phyloP scores from a whole-genome alignment of 2,329 filamentous ascomycete species.

The Lasiodiplodia citricola region DNA sequence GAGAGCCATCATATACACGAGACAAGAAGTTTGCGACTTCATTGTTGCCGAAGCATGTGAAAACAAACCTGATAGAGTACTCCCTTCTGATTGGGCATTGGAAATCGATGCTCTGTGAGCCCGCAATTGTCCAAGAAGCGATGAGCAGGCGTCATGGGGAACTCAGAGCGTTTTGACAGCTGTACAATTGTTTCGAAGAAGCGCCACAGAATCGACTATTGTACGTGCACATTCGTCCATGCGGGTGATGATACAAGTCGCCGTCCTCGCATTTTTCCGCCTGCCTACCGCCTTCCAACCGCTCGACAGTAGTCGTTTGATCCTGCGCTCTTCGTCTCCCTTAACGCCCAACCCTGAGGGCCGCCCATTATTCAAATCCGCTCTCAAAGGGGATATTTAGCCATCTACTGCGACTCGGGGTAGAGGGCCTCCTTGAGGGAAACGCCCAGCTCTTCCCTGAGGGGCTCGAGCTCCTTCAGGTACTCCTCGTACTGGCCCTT shows the following conservation, averaged over 20 bases:
- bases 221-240: slow-evolving; percentile 20
- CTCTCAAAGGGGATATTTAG: not conserved
- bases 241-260: slow-evolving; percentile 26
- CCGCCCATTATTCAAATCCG: slow-evolving; percentile 12
- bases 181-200: slow-evolving; percentile 26
- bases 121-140: not conserved
- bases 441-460: slow-evolving; percentile 93
- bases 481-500: slow-evolving; percentile 96
- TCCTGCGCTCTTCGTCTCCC: slow-evolving; percentile 16
- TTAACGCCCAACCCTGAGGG: not conserved
- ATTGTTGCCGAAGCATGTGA: not conserved
- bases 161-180: slow-evolving; percentile 4
- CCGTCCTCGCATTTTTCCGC: slow-evolving; percentile 8
- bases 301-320: slow-evolving; percentile 5
- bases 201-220: slow-evolving; percentile 23
- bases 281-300: slow-evolving; percentile 12
- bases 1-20: not conserved
- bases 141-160: not conserved
- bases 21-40: not conserved
- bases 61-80: not conserved
- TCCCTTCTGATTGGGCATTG: not conserved
- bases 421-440: slow-evolving; percentile 91
- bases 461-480: slow-evolving; percentile 86
- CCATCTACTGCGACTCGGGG: slow-evolving; percentile 55
- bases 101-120: not conserved